Base-by-base conservation (phyloP, 257 asterid species). In the Mentha longifolia region DNA sequence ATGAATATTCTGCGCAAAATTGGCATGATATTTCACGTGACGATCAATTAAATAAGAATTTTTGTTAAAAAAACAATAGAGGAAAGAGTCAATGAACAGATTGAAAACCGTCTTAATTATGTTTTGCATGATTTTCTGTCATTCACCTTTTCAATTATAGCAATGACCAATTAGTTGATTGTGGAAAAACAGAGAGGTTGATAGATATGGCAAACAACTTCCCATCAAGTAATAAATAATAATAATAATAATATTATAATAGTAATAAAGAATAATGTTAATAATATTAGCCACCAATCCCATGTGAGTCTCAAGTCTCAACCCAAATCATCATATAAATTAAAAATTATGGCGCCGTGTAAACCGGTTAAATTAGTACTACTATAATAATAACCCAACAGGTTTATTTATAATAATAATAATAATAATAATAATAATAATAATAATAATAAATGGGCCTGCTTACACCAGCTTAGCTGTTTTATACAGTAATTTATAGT, bases 121-220 rank as follows among this genome's bases (percentile, higher is more conserved):
- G 58, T 52, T 52, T 52, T 52, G 25, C 25, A 22, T 22, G 25
- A 22, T 22, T 22, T 22, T 22, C 25, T 22, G 25, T 22, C 25
- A 22, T 22, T 22, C 2, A 17, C 58, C 9, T 59, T 43, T 6
- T 3, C 6, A n/a, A 33, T 59, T 15, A 31, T n/a, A 33, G 28
- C 8, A 59, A 37, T 61, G 31, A 9, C 10, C 10, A 22, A 15
- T 25, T 17, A 47, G 4, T 6, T 49, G 58, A 66, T 37, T 22
- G 25, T 22, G 25, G 25, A 22, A 22, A 22, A 22, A 22, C 25
- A 22, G 25, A 22, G 25, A 22, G 25, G 25, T 22, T 22, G 25
- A 22, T 10, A n/a, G 17, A 28, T 60, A 31, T 31, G 33, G 47
- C 71, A 66, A 66, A 17, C 71, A 66, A 66, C 14, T 30, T 30